Evolutionary conservation across 805 yeast genomes (phyloP).

Genomic region (Kodamaea kaohsiungensis): DNA sequence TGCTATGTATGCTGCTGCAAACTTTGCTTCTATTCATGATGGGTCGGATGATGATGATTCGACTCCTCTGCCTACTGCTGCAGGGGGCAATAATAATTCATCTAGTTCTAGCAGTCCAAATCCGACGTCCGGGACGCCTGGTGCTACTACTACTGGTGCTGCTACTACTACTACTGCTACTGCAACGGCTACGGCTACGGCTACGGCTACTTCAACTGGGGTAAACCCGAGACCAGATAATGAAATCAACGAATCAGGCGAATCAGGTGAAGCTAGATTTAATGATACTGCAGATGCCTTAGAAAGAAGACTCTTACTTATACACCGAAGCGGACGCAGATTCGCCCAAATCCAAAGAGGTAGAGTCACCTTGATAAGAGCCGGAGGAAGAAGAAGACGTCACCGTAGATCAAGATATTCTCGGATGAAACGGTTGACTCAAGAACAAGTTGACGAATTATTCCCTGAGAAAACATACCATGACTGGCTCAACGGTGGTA

Average conservation of each 20-base stretch:
- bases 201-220: background rate
- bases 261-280: background rate
- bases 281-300: conserved; percentile 2
- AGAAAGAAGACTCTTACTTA: conserved; percentile 5
- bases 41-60: background rate
- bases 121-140: too few species aligned
- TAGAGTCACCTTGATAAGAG: background rate
- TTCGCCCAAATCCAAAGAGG: conserved; percentile 9
- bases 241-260: background rate
- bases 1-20: conserved; percentile 11
- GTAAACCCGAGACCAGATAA: background rate
- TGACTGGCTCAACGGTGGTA: conserved; percentile 64
- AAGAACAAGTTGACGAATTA: conserved; percentile 57
- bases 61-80: too few species aligned
- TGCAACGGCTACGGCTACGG: background rate
- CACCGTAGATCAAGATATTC: conserved; percentile 40
- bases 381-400: conserved; percentile 24
- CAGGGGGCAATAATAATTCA: too few species aligned
- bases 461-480: conserved; percentile 60
- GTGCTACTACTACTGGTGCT: background rate
- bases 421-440: conserved; percentile 53
- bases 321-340: conserved; percentile 5
- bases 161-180: background rate
- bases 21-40: conserved; percentile 5
- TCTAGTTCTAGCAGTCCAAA: too few species aligned